These are phyloP conservation scores for Venturia carpophila DNA, from an alignment of 2,329 filamentous ascomycete genomes.

Conservation along the genomic window DNA sequence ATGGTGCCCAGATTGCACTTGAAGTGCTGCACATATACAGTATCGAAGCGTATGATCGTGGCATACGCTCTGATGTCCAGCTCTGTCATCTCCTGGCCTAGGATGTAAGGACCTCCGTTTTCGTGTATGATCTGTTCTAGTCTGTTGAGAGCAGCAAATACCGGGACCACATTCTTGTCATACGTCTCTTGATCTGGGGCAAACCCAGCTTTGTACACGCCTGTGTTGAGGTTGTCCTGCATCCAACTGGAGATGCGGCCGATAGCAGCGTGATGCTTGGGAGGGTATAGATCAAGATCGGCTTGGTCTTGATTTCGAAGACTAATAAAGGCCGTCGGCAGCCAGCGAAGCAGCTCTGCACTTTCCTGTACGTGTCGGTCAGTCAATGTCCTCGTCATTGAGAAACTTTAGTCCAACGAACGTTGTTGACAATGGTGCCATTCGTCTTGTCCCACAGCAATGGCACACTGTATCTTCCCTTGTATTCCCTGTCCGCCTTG, in stretches of 20 bases:
- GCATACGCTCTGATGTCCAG: slow-evolving; percentile 45
- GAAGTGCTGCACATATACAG: slow-evolving; percentile 52
- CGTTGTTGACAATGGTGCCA: slow-evolving; percentile 73
- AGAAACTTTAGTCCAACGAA: neutral
- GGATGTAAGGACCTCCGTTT: slow-evolving; percentile 38
- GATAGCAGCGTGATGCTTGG: slow-evolving; percentile 37
- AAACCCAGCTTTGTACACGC: slow-evolving; percentile 45
- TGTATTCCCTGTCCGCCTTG: slow-evolving; percentile 60
- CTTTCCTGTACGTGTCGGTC: slow-evolving; percentile 48
- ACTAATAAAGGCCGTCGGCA: slow-evolving; percentile 70
- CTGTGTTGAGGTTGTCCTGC: slow-evolving; percentile 46
- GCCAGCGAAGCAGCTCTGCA: slow-evolving; percentile 85
- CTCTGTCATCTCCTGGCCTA: slow-evolving; percentile 41
- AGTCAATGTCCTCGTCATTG: neutral
- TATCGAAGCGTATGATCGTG: slow-evolving; percentile 55
- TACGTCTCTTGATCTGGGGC: slow-evolving; percentile 46
- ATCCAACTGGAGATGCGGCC: slow-evolving; percentile 45
- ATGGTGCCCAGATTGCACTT: slow-evolving; percentile 82
- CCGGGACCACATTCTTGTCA: slow-evolving; percentile 36
- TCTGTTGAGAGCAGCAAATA: slow-evolving; percentile 44
- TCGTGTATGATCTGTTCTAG: slow-evolving; percentile 37
- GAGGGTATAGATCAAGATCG: slow-evolving; percentile 38
- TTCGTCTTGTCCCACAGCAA: slow-evolving; percentile 73
- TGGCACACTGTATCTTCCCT: slow-evolving; percentile 78
- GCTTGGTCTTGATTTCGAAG: slow-evolving; percentile 39